phyloP scores from a whole-genome alignment of 2,329 filamentous ascomycete genomes.

The Pseudogymnoascus sp. region DNA sequence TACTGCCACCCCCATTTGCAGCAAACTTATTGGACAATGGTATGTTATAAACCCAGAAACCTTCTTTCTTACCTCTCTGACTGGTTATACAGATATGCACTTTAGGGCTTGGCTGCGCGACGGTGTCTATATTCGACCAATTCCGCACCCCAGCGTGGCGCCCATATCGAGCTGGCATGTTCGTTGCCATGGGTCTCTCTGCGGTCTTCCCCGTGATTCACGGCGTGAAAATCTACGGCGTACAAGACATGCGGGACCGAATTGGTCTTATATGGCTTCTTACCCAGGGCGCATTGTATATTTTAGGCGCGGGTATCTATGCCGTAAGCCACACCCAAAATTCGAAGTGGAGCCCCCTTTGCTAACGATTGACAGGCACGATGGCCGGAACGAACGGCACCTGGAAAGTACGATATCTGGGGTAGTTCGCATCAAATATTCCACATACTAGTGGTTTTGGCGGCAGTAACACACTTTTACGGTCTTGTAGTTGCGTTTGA shows the following conservation, averaged over 20 bases:
- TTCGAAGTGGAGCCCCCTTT: neutral
- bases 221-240: conserved; percentile 61
- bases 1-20: conserved; percentile 61
- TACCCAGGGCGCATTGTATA: conserved; percentile 74
- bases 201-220: conserved; percentile 79
- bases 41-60: conserved; percentile 35
- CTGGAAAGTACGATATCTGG: conserved; percentile 80
- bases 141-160: conserved; percentile 82
- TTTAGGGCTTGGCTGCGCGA: conserved; percentile 68
- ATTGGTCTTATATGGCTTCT: conserved; percentile 79
- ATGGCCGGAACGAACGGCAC: conserved; percentile 72
- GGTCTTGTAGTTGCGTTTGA: conserved; percentile 82
- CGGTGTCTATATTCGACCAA: conserved; percentile 69
- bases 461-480: conserved; percentile 72
- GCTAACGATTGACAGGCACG: conserved; percentile 47
- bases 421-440: conserved; percentile 96
- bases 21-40: conserved; percentile 66
- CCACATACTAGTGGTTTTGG: conserved; percentile 78
- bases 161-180: conserved; percentile 81
- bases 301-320: conserved; percentile 78
- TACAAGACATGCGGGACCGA: conserved; percentile 55
- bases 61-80: neutral
- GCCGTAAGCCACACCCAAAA: conserved; percentile 48
- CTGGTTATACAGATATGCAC: conserved; percentile 56
- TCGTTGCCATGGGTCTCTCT: conserved; percentile 77